Percentiles rank a stretch among this genome's conserved stretches.
Evolutionary conservation across 345 rosid genomes (phyloP).

Genomic region (Psidium friedrichsthalianum): DNA sequence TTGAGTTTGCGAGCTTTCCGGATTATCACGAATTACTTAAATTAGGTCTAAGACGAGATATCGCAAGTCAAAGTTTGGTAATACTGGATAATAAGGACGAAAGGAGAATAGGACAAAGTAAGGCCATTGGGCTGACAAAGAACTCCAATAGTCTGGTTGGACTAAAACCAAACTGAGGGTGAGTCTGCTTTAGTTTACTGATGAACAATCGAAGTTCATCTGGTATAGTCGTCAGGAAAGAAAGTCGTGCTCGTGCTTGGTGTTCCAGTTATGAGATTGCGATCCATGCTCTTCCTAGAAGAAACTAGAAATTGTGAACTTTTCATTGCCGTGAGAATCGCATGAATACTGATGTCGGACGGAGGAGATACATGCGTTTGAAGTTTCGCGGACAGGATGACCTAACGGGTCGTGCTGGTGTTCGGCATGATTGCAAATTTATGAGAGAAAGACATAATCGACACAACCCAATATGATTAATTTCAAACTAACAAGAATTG

Average conservation of each 20-base stretch:
- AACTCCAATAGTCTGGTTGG: neutral
- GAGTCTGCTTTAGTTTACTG: neutral
- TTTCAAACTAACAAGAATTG: neutral
- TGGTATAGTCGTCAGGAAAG: neutral
- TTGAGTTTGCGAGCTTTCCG: neutral
- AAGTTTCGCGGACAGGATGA: neutral
- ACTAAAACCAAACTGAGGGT: neutral
- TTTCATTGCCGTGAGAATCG: neutral
- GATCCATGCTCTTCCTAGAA: neutral
- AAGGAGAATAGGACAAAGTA: neutral
- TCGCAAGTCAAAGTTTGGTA: neutral
- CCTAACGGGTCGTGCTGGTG: neutral
- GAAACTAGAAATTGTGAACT: neutral
- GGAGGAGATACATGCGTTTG: neutral
- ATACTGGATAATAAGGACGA: neutral
- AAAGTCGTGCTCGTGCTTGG: neutral
- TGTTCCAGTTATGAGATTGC: neutral
- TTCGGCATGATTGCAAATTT: no score
- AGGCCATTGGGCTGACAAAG: neutral
- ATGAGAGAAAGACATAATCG: neutral
- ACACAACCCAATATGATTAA: neutral
- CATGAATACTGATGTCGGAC: neutral
- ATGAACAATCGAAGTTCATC: neutral
- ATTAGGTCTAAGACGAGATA: neutral
- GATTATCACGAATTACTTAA: neutral